Evolutionary conservation across 768 basidiomycete genomes (phyloP).

Genomic region (Panus rudis): DNA sequence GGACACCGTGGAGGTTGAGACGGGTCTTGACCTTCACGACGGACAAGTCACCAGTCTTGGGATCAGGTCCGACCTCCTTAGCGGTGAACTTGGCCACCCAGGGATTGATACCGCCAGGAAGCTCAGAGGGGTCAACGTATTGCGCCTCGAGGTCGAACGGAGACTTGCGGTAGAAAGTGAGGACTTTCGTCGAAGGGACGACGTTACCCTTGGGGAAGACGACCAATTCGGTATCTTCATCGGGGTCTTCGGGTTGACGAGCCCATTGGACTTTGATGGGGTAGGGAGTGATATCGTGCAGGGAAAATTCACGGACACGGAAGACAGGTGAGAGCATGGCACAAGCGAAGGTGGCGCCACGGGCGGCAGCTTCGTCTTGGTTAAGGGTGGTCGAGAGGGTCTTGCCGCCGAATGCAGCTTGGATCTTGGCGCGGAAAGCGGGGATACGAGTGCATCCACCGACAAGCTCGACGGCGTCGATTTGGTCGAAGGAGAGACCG

Average conservation of each 20-base stretch:
- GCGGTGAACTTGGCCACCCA: constrained; percentile 79
- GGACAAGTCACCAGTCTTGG: constrained; percentile 60
- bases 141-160: constrained; percentile 82
- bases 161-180: constrained; percentile 89
- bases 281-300: constrained; percentile 81
- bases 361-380: constrained; percentile 95
- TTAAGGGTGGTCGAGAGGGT: constrained; percentile 88
- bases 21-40: constrained; percentile 89
- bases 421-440: constrained; percentile 83
- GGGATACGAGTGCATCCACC: constrained; percentile 93
- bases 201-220: constrained; percentile 84
- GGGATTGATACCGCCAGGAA: constrained; percentile 80
- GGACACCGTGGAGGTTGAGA: constrained; percentile 77
- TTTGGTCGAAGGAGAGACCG: constrained; percentile 73
- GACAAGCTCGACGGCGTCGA: constrained; percentile 88
- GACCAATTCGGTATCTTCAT: constrained; percentile 86
- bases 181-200: constrained; percentile 90
- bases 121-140: constrained; percentile 63
- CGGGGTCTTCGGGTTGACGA: constrained; percentile 60
- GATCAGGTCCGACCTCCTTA: constrained; percentile 66
- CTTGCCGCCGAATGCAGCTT: constrained; percentile 76
- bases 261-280: constrained; percentile 91
- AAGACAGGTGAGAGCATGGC: constrained; percentile 97
- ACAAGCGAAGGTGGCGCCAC: constrained; percentile 94
- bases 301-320: constrained; percentile 92